Conservation (phyloP, 192 early-diverging fungal species). For the Chytriomyces sp. region DNA sequence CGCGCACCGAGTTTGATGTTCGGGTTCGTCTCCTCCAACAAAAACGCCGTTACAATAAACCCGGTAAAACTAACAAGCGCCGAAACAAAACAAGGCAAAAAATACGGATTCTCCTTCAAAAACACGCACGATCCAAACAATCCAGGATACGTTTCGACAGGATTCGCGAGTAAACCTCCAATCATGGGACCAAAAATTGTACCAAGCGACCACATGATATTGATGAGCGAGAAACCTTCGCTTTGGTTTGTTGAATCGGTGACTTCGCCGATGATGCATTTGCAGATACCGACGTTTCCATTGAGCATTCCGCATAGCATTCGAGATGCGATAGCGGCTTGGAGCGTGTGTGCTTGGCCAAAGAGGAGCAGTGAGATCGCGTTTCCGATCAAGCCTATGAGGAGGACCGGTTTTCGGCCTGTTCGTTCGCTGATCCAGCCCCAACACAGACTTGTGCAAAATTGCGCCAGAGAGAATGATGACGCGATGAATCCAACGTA, state of each 20-base stretch:
- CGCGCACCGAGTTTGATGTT: background rate
- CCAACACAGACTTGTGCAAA: conserved; percentile 56
- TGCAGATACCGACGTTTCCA: conserved; percentile 72
- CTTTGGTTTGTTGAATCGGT: conserved; percentile 81
- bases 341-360: conserved; percentile 58
- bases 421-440: conserved; percentile 70
- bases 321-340: conserved; percentile 37
- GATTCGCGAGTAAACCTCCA: conserved; percentile 82
- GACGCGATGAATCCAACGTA: conserved; percentile 77
- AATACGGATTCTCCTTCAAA: conserved; percentile 74
- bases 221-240: conserved; percentile 73
- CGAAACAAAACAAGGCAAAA: conserved; percentile 79
- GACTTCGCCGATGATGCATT: conserved; percentile 81
- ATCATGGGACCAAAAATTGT: conserved; percentile 62
- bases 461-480: conserved; percentile 71
- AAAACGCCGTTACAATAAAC: conserved; percentile 60
- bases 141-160: conserved; percentile 66
- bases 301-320: conserved; percentile 70
- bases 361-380: conserved; percentile 69
- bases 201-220: conserved; percentile 35
- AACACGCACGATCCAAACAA: conserved; percentile 58
- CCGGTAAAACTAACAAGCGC: conserved; percentile 66
- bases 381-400: conserved; percentile 79
- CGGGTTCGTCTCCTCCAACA: conserved; percentile 40
- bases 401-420: conserved; percentile 77